Base-by-base conservation (phyloP, 495 filamentous ascomycete genomes). In the Penicillium coprophilum region DNA sequence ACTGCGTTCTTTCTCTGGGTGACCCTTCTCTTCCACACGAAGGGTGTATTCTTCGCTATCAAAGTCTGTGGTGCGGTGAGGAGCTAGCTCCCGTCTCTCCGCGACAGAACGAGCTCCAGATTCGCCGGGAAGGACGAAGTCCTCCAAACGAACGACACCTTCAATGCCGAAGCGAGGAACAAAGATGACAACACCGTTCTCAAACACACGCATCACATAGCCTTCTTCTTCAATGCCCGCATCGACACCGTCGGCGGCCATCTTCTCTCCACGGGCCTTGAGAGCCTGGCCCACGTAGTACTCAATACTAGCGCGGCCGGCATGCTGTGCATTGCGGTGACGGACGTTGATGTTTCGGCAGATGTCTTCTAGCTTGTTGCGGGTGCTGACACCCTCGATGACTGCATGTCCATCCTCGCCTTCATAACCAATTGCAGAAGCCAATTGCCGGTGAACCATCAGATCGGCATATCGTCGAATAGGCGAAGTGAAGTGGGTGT, bases 281-380 rank as follows among this genome's bases (percentile, higher is more conserved):
- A 97, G 84, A 3, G 92, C 90, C 72, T 97, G 94, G 0, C 94
- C 94, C 8, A 98, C 94, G 68, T 97, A 97, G 72, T 96, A 98
- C 61, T 96, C 91, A 56, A 97, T 88, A 61, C 87, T 91, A 31
- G 95, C 91, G 47, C 94, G 85, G 17, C 91, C 95, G 3, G 95
- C 95, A 67, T 94, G 85, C 72, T 97, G 94, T 20, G 95, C 94
- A 68, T 98, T 98, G 55, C 94, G 87, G 68, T 98, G 95, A 2
- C 95, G 88, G 21, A 92, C 86, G 71, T 98, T 98, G 82, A 98
- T 95, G 76, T 97, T 97, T 71, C 89, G 91, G 83, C 94, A 97
- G 11, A 97, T 88, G 38, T 83, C 89, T 68, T 97, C 94, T 30
- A 97, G 87, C 55, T 90, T 89, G 56, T 84, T 82, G 19, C 74